Percentiles rank a stretch among this genome's conserved stretches.
These are phyloP conservation scores for Tylopilus felleus DNA, from an alignment of 768 basidiomycete species.

Conservation along the genomic window DNA sequence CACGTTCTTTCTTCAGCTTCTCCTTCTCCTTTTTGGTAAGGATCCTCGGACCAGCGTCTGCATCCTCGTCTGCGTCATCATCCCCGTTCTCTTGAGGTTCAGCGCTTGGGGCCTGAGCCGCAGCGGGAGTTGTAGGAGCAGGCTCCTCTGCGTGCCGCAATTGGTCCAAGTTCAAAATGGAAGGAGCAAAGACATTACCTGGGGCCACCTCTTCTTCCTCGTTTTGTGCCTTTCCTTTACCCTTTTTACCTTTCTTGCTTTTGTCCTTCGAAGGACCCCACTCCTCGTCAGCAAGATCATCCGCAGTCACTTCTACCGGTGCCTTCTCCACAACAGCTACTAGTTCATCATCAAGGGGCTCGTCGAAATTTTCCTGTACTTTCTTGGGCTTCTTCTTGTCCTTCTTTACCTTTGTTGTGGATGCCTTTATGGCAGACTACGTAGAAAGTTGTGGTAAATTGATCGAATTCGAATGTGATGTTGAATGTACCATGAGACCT, in stretches of 20 bases:
- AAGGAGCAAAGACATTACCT: slow-evolving; percentile 8
- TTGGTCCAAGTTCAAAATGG: neutral
- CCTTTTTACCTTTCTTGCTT: slow-evolving; percentile 22
- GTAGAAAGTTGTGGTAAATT: neutral
- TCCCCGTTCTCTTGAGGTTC: slow-evolving; percentile 36
- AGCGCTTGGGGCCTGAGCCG: slow-evolving; percentile 25
- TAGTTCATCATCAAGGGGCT: slow-evolving; percentile 26
- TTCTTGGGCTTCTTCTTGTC: slow-evolving; percentile 50
- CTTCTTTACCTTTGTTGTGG: slow-evolving; percentile 49
- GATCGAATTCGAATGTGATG: neutral
- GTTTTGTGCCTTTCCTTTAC: slow-evolving; percentile 18
- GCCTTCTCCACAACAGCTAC: slow-evolving; percentile 32
- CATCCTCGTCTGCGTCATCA: slow-evolving; percentile 46
- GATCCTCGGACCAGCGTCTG: slow-evolving; percentile 59
- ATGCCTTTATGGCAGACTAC: slow-evolving; percentile 65
- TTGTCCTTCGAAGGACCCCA: slow-evolving; percentile 47
- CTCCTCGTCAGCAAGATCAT: slow-evolving; percentile 72
- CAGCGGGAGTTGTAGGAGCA: slow-evolving; percentile 26
- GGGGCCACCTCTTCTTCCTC: slow-evolving; percentile 8
- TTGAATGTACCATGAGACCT: slow-evolving; percentile 63
- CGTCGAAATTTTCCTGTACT: slow-evolving; percentile 31
- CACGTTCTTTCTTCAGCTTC: slow-evolving; percentile 92
- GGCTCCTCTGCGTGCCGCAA: slow-evolving; percentile 16
- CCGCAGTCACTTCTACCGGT: slow-evolving; percentile 56
- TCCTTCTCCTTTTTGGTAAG: slow-evolving; percentile 97